Conservation (phyloP, 2,329 filamentous ascomycete genomes). For the Teratosphaeria epicoccoides region DNA sequence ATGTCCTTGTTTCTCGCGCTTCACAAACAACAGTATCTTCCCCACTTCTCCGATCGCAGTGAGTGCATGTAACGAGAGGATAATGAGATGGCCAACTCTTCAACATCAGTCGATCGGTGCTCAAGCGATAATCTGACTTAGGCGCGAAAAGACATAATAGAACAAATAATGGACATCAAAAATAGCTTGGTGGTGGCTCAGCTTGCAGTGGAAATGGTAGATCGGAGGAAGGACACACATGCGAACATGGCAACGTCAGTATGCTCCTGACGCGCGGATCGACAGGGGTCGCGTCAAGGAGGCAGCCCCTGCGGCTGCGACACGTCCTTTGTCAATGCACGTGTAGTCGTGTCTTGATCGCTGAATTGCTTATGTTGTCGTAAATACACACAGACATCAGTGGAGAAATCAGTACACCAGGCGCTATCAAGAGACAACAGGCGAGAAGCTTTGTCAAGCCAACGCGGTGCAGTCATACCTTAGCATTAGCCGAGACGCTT, state of each 20-base stretch:
- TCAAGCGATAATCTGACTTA: not conserved
- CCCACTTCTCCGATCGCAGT: not conserved
- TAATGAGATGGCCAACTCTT: not conserved
- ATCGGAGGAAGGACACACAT: too few relatives aligned
- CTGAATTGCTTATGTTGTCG: too few relatives aligned
- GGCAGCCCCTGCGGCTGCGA: not conserved
- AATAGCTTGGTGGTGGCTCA: not conserved
- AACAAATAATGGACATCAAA: not conserved
- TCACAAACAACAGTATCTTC: not conserved
- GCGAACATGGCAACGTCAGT: not conserved
- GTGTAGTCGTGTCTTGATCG: not conserved
- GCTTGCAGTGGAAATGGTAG: too few relatives aligned
- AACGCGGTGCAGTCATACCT: not conserved
- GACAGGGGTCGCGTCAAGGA: not conserved
- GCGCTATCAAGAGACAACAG: too few relatives aligned
- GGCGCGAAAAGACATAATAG: not conserved
- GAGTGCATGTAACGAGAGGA: not conserved
- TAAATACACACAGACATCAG: too few relatives aligned
- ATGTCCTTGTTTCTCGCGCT: not conserved
- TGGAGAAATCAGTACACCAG: too few relatives aligned
- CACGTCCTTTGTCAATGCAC: not conserved
- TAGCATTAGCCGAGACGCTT: too few relatives aligned
- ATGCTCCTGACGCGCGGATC: not conserved
- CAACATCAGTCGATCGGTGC: not conserved
- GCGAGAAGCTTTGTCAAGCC: not conserved